Evolutionary conservation across 768 basidiomycete genomes (phyloP), one percentile per base, ranked within the genome.

Genomic region (Lentinula raphanica): DNA sequence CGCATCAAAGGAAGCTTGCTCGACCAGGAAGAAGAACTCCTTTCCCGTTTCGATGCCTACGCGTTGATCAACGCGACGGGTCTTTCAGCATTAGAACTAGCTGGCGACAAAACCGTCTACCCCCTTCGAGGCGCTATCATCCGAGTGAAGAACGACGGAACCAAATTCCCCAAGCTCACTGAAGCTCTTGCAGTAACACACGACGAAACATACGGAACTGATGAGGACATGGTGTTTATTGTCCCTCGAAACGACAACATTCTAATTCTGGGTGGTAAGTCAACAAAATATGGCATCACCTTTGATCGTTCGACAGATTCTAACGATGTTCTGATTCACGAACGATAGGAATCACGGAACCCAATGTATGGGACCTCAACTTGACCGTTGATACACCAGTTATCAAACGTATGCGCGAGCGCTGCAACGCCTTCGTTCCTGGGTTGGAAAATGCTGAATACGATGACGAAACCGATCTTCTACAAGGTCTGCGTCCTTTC

Each of bases 111-210:
- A 29, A 67, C 65, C 3, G 67, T 69, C 5, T 72, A 71, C 60
- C 74, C 74, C 12, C 68, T 75, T 6, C 71, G 74, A 7, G 75
- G 75, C 3, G 74, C 70, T 7, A 68, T 72, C 38, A 65, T 74
- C 28, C 69, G 70, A 13, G 69, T 74, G 15, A 60, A 75, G 49
- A 74, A 72, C 60, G 68, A 71, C 23, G 74, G 75, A 3, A 64
- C 60, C 25, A 66, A 67, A 48, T 74, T 74, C 64, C 73, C 71
- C 29, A 67, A 65, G 42, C 67, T 75, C 31, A 67, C 58, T 4
- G 66, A 71, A 54, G 71, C 71, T 23, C 61, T 72, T 7, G 67
- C 67, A 15, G 67, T 74, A 44, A 69, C 71, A 3, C 67, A 71
- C 19, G 69, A 73, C 53, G 71, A 70, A 28, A 61, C 67, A 2